These are phyloP conservation scores for cucumber (Cucumis sativus) DNA, from an alignment of 306 rosid species.

Conservation along the genomic window DNA sequence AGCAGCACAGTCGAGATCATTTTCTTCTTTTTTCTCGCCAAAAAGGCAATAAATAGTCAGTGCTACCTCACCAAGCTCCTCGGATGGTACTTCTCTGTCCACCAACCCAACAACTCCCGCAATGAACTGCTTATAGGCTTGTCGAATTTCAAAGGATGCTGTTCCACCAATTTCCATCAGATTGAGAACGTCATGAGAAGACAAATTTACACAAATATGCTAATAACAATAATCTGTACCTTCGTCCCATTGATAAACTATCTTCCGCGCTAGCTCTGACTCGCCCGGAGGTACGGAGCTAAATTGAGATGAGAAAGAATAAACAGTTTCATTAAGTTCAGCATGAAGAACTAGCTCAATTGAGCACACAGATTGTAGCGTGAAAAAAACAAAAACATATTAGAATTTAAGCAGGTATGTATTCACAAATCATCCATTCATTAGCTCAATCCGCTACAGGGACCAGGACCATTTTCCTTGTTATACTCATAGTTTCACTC, in stretches of 20 bases:
- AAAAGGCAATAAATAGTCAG: slow-evolving; percentile 26
- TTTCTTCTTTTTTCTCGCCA: slow-evolving; percentile 19
- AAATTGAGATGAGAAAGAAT: not conserved
- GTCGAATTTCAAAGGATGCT: slow-evolving; percentile 34
- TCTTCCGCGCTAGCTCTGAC: slow-evolving; percentile 39
- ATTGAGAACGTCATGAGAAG: not conserved
- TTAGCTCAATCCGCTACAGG: not conserved
- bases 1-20: slow-evolving; percentile 8
- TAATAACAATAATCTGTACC: slow-evolving; percentile 17
- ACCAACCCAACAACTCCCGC: slow-evolving; percentile 71
- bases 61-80: slow-evolving; percentile 75
- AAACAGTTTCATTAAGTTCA: not conserved
- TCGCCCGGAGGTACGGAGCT: slow-evolving; percentile 28
- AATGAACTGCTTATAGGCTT: slow-evolving; percentile 53
- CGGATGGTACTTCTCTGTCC: slow-evolving; percentile 73
- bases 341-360: not conserved
- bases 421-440: not conserved
- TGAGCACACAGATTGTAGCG: not conserved
- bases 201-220: not conserved
- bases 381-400: not conserved
- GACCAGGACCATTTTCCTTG: not conserved
- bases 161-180: slow-evolving; percentile 11
- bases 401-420: not conserved
- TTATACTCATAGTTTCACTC: not conserved
- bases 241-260: slow-evolving; percentile 39